These are phyloP conservation scores for Eutrema japonicum DNA, from an alignment of 345 rosid genomes.

Conservation along the genomic window DNA sequence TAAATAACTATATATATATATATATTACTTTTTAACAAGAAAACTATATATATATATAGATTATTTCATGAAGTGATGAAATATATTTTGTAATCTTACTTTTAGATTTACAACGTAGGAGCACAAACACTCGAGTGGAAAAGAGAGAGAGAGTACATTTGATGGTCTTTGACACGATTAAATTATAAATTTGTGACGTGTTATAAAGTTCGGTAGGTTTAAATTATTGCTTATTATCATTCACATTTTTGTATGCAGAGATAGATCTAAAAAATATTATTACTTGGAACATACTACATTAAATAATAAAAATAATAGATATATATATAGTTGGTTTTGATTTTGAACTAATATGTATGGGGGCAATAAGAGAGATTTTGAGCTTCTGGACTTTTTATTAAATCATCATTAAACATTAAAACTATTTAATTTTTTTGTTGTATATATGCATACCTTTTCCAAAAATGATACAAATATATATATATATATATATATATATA, in stretches of 20 bases:
- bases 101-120: conserved; percentile 9
- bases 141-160: background rate
- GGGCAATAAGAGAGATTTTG: too few relatives aligned
- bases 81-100: background rate
- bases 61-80: background rate
- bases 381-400: too few relatives aligned
- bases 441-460: background rate
- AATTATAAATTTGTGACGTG: background rate
- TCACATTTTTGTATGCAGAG: too few relatives aligned
- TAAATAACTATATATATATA: conserved; percentile 10
- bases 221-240: background rate
- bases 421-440: too few relatives aligned
- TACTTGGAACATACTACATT: too few relatives aligned
- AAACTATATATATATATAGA: background rate
- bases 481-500: background rate
- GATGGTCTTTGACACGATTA: background rate
- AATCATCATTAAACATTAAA: too few relatives aligned
- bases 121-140: background rate
- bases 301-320: too few relatives aligned
- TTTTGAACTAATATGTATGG: too few relatives aligned
- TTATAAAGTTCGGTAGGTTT: background rate
- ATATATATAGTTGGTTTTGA: too few relatives aligned
- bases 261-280: too few relatives aligned
- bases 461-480: background rate
- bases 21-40: background rate